Conservation (phyloP, 2,329 filamentous ascomycete species). For the Cytospora paraplurivora region DNA sequence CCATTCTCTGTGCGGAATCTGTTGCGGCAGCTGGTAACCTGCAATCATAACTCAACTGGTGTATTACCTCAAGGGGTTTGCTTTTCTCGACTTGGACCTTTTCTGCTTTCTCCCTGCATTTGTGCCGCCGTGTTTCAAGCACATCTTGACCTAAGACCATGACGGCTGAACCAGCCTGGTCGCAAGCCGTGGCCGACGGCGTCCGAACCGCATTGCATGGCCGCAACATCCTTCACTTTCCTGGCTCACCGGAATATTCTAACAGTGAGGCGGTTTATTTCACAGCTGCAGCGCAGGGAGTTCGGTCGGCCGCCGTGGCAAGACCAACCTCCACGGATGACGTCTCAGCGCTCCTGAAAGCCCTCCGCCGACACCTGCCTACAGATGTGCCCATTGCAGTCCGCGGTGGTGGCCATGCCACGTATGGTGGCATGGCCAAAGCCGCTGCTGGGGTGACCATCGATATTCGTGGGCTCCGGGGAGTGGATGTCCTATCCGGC, state of each 20-base stretch:
- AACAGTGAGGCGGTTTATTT: conserved; percentile 10
- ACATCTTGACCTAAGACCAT: not conserved
- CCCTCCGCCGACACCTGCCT: conserved; percentile 8
- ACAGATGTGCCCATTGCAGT: conserved; percentile 7
- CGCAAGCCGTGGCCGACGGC: not conserved
- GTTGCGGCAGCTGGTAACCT: too few species aligned
- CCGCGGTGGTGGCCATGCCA: conserved; percentile 11
- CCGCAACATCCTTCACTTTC: conserved; percentile 19
- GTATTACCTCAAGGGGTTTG: not conserved
- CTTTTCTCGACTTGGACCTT: not conserved
- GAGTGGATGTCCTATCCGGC: not conserved
- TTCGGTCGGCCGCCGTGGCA: conserved; percentile 6
- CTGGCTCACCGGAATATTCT: conserved; percentile 5
- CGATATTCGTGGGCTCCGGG: conserved; percentile 16
- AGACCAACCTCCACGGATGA: conserved; percentile 9
- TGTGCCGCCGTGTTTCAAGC: not conserved
- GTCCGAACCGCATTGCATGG: conserved; percentile 8
- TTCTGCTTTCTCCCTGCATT: not conserved
- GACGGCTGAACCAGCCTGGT: conserved; percentile 21
- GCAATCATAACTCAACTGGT: too few species aligned
- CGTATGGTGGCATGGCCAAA: conserved; percentile 17
- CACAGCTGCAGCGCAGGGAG: conserved; percentile 8
- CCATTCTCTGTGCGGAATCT: too few species aligned
- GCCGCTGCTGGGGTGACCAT: conserved; percentile 15
- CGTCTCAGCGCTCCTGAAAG: conserved; percentile 11